Percentiles rank a stretch among this genome's conserved stretches.
Evolutionary conservation across 257 asterid genomes (phyloP).

Genomic region (Jasminum sambac): DNA sequence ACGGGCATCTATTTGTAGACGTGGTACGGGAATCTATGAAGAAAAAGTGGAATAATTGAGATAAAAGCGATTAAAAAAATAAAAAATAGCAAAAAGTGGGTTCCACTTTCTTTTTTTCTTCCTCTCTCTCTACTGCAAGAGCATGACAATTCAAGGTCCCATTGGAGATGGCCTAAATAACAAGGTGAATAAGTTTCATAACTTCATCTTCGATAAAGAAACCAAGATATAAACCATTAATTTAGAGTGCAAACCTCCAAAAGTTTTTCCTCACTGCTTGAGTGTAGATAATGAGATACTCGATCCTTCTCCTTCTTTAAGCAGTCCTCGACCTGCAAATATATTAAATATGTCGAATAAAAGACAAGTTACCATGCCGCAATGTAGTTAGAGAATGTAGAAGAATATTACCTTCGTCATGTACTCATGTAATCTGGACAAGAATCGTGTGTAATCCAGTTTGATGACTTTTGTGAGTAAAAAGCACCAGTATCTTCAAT

Average conservation of each 20-base stretch:
- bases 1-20: no score
- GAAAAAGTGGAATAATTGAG: no score
- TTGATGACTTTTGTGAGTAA: slow-evolving; percentile 63
- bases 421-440: slow-evolving; percentile 66
- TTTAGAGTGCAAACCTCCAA: slow-evolving; percentile 42
- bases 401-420: slow-evolving; percentile 48
- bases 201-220: no score
- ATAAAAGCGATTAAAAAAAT: no score
- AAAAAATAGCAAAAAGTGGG: no score
- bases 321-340: slow-evolving; percentile 53
- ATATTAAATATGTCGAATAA: slow-evolving; percentile 7
- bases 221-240: background rate
- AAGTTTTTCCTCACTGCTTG: slow-evolving; percentile 47
- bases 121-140: no score
- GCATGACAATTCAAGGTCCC: no score
- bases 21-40: no score
- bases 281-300: slow-evolving; percentile 51
- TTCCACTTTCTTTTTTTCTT: no score
- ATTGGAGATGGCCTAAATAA: no score
- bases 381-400: slow-evolving; percentile 5
- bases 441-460: slow-evolving; percentile 57
- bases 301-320: slow-evolving; percentile 56
- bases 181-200: no score
- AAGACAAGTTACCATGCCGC: background rate
- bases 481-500: slow-evolving; percentile 46